A percentile compares a stretch with the other conserved stretches of the same genome.
Evolutionary conservation across 2,329 filamentous ascomycete genomes (phyloP).

Genomic region (Mollisia scopiformis): DNA sequence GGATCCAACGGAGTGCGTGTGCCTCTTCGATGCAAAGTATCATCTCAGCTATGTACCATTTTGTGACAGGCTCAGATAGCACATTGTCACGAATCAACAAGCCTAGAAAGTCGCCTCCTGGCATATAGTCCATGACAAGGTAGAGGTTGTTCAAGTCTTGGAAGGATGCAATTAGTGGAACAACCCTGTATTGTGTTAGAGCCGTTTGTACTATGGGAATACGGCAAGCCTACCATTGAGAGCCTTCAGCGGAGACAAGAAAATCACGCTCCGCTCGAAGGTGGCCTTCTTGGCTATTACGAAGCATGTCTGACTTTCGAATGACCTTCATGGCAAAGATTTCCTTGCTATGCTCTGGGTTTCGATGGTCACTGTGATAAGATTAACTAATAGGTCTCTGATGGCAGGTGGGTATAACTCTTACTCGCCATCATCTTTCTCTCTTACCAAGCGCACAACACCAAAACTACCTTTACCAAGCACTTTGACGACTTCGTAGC

Average conservation of each 20-base stretch:
- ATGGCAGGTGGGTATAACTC: neutral
- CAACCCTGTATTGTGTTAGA: constrained; percentile 59
- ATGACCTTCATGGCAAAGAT: constrained; percentile 98
- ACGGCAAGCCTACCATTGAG: constrained; percentile 63
- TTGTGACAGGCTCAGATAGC: constrained; percentile 75
- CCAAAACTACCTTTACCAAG: constrained; percentile 95
- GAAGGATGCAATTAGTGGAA: constrained; percentile 85
- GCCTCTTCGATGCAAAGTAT: constrained; percentile 92
- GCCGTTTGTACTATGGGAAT: neutral
- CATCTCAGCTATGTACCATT: constrained; percentile 95
- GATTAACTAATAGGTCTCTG: neutral
- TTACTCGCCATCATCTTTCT: constrained; percentile 47
- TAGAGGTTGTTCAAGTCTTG: constrained; percentile 86
- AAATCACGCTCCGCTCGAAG: constrained; percentile 90
- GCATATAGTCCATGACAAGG: constrained; percentile 98
- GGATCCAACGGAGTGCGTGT: constrained; percentile 86
- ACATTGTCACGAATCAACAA: constrained; percentile 84
- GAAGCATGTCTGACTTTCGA: constrained; percentile 89
- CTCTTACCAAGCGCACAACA: constrained; percentile 82
- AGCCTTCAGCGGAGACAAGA: constrained; percentile 85
- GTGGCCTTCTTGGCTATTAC: constrained; percentile 90
- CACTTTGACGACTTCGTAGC: constrained; percentile 81
- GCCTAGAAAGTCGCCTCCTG: constrained; percentile 91
- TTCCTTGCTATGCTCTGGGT: constrained; percentile 41
- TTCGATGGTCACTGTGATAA: neutral